Percentiles rank a stretch among this genome's conserved stretches.
These are phyloP conservation scores for Mercurialis annua DNA, from an alignment of 345 rosid genomes.

Conservation along the genomic window DNA sequence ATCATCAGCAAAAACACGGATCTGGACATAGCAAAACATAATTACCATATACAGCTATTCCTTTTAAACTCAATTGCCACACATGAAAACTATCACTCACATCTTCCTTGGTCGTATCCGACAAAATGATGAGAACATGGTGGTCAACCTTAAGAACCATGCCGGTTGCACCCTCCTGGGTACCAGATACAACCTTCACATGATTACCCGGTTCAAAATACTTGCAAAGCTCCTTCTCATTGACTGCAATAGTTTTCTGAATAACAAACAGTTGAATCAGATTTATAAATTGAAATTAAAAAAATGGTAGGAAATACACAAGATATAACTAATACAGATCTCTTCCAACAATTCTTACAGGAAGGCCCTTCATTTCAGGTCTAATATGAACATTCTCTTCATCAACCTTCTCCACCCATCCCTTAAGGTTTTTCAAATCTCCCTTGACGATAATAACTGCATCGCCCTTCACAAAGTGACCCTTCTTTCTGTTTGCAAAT, in stretches of 20 bases:
- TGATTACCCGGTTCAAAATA: conserved; percentile 97
- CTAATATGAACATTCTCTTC: conserved; percentile 87
- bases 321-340: conserved; percentile 5
- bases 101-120: conserved; percentile 93
- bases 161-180: conserved; percentile 93
- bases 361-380: conserved; percentile 89
- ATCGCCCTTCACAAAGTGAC: conserved; percentile 98
- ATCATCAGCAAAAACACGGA: conserved; percentile 88
- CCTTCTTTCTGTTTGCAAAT: conserved; percentile 89
- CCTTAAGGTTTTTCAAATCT: conserved; percentile 87
- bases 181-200: conserved; percentile 91
- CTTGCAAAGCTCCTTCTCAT: conserved; percentile 86
- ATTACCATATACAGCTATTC: background rate
- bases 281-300: conserved; percentile 9
- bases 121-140: conserved; percentile 80
- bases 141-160: conserved; percentile 98
- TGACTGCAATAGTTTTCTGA: conserved; percentile 84
- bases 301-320: background rate
- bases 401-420: conserved; percentile 99
- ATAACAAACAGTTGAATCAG: background rate
- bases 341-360: conserved; percentile 48
- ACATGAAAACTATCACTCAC: conserved; percentile 40
- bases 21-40: conserved; percentile 39
- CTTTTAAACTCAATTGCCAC: background rate
- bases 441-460: conserved; percentile 93